A percentile compares a stretch with the other conserved stretches of the same genome.
Evolutionary conservation across 1,284 basidiomycete genomes (phyloP).

Genomic region (Anthracocystis setariae): DNA sequence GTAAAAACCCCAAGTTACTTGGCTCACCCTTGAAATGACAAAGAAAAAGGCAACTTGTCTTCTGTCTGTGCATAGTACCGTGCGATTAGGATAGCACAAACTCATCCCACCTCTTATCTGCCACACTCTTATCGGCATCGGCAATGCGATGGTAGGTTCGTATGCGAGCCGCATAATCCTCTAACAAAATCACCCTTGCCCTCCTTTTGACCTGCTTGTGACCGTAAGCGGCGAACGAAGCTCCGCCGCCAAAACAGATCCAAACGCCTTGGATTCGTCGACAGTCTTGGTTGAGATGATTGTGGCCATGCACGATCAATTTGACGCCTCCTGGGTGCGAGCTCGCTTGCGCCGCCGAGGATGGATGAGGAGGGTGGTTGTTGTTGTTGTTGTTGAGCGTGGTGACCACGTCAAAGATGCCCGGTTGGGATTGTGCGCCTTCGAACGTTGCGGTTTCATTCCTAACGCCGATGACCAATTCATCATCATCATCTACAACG

Average conservation of each 20-base stretch:
- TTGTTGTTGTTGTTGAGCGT: slow-evolving; percentile 21
- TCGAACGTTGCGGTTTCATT: slow-evolving; percentile 40
- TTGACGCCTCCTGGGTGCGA: slow-evolving; percentile 22
- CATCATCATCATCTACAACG: too few relatives aligned
- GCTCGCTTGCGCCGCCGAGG: too few relatives aligned
- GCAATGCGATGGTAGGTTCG: slow-evolving; percentile 88
- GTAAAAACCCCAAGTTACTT: too few relatives aligned
- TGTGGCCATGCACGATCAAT: slow-evolving; percentile 60
- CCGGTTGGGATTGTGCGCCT: slow-evolving; percentile 54
- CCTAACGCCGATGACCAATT: slow-evolving; percentile 39
- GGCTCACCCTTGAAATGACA: background rate
- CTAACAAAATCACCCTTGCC: slow-evolving; percentile 44
- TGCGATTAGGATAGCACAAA: slow-evolving; percentile 21
- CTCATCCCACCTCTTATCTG: slow-evolving; percentile 23
- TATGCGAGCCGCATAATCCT: slow-evolving; percentile 86
- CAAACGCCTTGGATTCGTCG: slow-evolving; percentile 83
- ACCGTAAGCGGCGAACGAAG: slow-evolving; percentile 52
- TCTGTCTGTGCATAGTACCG: background rate
- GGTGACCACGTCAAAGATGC: slow-evolving; percentile 57
- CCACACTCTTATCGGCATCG: background rate
- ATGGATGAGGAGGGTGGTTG: background rate
- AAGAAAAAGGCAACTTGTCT: background rate
- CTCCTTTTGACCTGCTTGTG: slow-evolving; percentile 31
- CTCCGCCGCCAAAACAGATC: slow-evolving; percentile 94
- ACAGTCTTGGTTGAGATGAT: slow-evolving; percentile 77